Conservation (phyloP, 345 rosid genomes). For the Raphanus sativus region DNA sequence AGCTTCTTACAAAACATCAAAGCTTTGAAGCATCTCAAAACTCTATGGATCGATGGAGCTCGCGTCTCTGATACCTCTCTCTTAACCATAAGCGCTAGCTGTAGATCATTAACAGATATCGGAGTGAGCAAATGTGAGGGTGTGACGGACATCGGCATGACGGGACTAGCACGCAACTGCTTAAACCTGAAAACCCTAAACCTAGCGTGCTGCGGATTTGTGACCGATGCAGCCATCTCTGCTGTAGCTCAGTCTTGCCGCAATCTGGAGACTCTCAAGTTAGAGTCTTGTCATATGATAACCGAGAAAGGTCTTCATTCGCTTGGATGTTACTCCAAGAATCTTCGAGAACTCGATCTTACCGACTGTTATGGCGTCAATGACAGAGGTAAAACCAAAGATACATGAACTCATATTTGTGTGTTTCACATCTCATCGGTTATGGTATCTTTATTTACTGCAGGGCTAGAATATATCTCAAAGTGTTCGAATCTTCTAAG, state of each 20-base stretch:
- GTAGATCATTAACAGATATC: conserved; percentile 63
- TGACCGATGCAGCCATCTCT: conserved; percentile 72
- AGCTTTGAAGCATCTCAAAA: conserved; percentile 59
- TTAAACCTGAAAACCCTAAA: conserved; percentile 54
- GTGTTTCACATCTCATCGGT: background rate
- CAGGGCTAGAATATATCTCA: conserved; percentile 80
- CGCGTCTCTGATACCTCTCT: conserved; percentile 53
- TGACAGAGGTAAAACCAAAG: conserved; percentile 56
- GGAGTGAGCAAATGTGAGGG: conserved; percentile 77
- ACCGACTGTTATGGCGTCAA: conserved; percentile 75
- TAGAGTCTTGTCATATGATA: conserved; percentile 84
- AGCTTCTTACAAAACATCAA: conserved; percentile 44
- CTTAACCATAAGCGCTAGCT: conserved; percentile 47
- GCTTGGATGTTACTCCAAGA: conserved; percentile 58
- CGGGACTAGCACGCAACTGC: conserved; percentile 60
- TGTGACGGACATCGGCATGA: conserved; percentile 59
- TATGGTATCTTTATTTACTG: background rate
- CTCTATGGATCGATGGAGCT: conserved; percentile 62
- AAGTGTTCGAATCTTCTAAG: conserved; percentile 59
- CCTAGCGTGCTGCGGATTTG: conserved; percentile 69
- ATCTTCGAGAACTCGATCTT: conserved; percentile 81
- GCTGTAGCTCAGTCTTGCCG: conserved; percentile 68
- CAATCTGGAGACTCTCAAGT: conserved; percentile 61
- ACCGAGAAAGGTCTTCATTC: conserved; percentile 73
- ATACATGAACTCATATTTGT: background rate